A percentile compares a stretch with the other conserved stretches of the same genome.
phyloP scores from a whole-genome alignment of 148 eudicot species.

The Chenopodium quinoa region DNA sequence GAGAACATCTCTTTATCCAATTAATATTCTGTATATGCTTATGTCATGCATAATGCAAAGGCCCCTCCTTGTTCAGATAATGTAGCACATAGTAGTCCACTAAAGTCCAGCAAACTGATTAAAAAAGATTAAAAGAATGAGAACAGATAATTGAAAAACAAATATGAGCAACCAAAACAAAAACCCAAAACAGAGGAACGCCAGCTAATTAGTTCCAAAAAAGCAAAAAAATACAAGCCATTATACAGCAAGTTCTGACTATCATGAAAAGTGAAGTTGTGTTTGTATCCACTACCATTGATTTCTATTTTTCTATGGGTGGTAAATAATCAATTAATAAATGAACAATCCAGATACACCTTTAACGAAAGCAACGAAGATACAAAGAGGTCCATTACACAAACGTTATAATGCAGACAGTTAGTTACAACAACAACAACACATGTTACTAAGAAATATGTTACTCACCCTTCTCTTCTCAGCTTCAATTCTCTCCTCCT shows the following conservation, averaged over 20 bases:
- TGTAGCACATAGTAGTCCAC: not conserved
- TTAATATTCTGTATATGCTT: not conserved
- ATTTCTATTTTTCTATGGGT: constrained; percentile 4
- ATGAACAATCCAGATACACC: not conserved
- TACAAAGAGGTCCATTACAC: not conserved
- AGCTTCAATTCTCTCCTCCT: constrained; percentile 91
- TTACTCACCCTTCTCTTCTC: constrained; percentile 76
- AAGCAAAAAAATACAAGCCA: not conserved
- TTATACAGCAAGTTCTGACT: not conserved
- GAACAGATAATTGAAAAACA: not conserved
- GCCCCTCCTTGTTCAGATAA: not conserved
- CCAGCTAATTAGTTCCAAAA: not conserved
- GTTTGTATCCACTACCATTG: not conserved
- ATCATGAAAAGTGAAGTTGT: not conserved
- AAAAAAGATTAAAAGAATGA: not conserved
- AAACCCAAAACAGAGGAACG: not conserved
- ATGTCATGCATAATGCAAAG: not conserved
- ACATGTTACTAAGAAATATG: not conserved
- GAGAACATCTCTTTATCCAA: not conserved
- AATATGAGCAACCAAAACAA: not conserved
- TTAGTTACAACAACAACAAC: not conserved
- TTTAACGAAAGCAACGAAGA: not conserved
- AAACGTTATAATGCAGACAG: not conserved
- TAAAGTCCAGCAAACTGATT: not conserved
- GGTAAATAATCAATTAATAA: too few species aligned